Evolutionary conservation across 495 filamentous ascomycete genomes (phyloP), one percentile per base, ranked within the genome.

Genomic region (Aspergillus cristatus): DNA sequence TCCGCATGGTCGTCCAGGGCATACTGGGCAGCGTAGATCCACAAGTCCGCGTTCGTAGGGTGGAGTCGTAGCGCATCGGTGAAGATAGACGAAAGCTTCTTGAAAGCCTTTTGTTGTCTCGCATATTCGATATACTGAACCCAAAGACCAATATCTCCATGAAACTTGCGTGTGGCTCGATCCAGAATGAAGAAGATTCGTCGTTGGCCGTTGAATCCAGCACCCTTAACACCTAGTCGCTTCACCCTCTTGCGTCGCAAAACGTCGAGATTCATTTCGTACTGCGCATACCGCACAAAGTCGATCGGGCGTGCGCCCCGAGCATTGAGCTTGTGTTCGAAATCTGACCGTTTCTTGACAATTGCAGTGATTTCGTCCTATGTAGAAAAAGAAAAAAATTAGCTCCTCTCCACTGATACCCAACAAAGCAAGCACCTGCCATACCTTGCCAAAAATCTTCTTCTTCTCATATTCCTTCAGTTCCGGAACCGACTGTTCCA

Each of bases 401-500:
- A 15, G 20, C 26, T 43, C 33, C 51, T 35, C 37, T 39, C 17
- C 28, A 7, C 35, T 28, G 33, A n/a, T n/a, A n/a, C n/a, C 34
- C 40, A 17, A 18, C 28, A 25, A n/a, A 17, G 10, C n/a, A 34
- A 12, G 12, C 24, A 24, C 16, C 13, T 7, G 20, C 11, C 25
- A 28, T 62, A 83, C 85, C 65, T 79, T 79, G 40, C 63, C 76
- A 64, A 97, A 97, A 41, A 97, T 81, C 38, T 84, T 79, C 52
- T 94, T 94, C 38, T 82, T 72, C 55, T 90, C 79, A 42, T 84
- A 86, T 40, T 94, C 87, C 34, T 84, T 86, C 26, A 98, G 75
- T 57, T 95, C 87, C 6, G 89, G 85, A 25, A 94, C 84, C 5
- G 83, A 83, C 43, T 86, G 79, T 63, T 98, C 91, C 31, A 97